Base-by-base conservation (phyloP, 805 yeast species). In the Yarrowia deformans region DNA sequence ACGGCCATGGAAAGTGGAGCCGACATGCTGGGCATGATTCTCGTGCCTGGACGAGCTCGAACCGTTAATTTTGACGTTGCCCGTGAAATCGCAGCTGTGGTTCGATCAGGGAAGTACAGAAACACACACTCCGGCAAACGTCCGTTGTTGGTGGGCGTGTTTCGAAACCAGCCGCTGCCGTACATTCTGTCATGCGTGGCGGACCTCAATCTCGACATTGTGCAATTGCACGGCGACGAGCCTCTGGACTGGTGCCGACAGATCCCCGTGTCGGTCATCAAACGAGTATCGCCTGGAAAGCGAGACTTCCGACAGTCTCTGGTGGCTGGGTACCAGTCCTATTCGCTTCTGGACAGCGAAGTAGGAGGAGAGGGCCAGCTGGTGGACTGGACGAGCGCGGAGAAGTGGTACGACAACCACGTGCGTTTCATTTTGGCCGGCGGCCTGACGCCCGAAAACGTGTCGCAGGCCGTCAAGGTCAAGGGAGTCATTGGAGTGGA, bases 361-460 rank as follows among this genome's bases (percentile, higher is more conserved):
- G 83, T 83, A 1, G 99, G 99, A 12, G 99, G 99, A 0, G 95
- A 92, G 72, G 99, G 99, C 7, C 85, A 85, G 68, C 74, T 81
- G n/a, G 84, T 93, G 18, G 87, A 90, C 76, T 94, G 98, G 98
- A 75, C 79, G 1, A 70, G 74, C 81, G 85, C 80, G 75, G 82
- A 40, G 32, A 71, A 29, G 49, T 70, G 45, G 80, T 40, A 48
- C 55, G 56, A 63, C 13, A 79, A 50, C 78, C 76, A 78, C 7
- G 78, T 76, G 12, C 69, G 81, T 55, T 91, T 84, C 74, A 75
- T 95, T 0, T 81, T 95, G 35, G 98, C 98, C 0, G 99, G 99
- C 6, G 99, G 99, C 0, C 81, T 95, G 69, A 88, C 83, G 0
- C 91, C 95, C 0, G 87, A 83, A 0, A 95, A 93, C 73, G 91